Base-by-base conservation (phyloP, 1,284 basidiomycete species). In the Moniliella sp. region DNA sequence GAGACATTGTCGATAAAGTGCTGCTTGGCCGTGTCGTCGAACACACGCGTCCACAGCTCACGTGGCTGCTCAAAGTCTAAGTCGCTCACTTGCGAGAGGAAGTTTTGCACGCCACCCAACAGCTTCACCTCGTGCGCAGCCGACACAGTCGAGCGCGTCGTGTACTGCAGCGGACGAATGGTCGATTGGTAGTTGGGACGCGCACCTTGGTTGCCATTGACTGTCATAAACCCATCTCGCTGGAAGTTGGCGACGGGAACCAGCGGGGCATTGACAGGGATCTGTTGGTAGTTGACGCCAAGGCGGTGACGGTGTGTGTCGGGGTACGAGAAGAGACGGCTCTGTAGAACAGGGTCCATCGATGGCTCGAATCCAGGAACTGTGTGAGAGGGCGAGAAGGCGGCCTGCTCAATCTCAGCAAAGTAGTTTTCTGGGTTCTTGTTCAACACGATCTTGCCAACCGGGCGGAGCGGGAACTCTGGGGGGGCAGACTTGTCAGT, bases 321-420 rank as follows among this genome's bases (percentile, higher is more conserved):
- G 46, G 36, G 15, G 69, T 93, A 93, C 7, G 80, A 81, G 73
- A 88, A 91, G 25, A 91, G 70, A 41, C 84, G 78, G 16, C 76
- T 62, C 31, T 91, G 84, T 42, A 91, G 68, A 40, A 91, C 78
- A 11, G 84, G 84, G 63, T 91, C 84, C 21, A 74, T 71, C 11
- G 76, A 75, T 19, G 81, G 70, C 66, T 88, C 84, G 49, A 84
- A 71, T 59, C 83, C 86, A 1, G 78, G 78, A 3, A 88, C 65
- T 31, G 75, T 63, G 61, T 91, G 81, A 1, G 78, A 76, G 0
- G 84, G 84, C 18, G 78, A 70, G 67, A 81, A 86, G 1, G 81
- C 81, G 38, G 65, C 66, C 69, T 78, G 54, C 40, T 48, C 54
- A 16, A 49, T 60, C 34, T 62, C 61, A 30, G 56, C 53, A 34